These are phyloP conservation scores for Talaromyces sp. DNA, from an alignment of 2,329 filamentous ascomycete species.

Conservation along the genomic window DNA sequence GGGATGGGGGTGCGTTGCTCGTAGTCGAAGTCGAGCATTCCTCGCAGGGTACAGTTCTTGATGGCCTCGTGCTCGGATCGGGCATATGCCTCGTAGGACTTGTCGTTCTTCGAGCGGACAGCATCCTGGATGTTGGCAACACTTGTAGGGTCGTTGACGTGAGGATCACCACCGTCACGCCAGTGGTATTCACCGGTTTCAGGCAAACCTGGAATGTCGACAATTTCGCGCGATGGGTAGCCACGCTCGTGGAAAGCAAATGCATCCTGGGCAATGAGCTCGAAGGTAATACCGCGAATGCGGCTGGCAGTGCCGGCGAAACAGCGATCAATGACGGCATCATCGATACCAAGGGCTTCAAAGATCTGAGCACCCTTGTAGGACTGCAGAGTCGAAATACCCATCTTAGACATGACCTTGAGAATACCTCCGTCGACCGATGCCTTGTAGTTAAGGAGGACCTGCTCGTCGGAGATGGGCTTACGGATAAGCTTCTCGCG, in stretches of 20 bases:
- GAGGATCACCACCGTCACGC: constrained; percentile 91
- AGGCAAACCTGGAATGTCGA: constrained; percentile 70
- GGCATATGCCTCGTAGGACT: constrained; percentile 96
- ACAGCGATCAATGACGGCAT: constrained; percentile 85
- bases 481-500: constrained; percentile 88
- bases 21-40: constrained; percentile 93
- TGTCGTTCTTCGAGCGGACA: constrained; percentile 94
- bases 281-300: constrained; percentile 90
- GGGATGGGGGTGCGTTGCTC: constrained; percentile 78
- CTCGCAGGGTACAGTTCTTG: constrained; percentile 90
- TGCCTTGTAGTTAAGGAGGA: constrained; percentile 94
- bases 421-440: constrained; percentile 93
- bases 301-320: constrained; percentile 92
- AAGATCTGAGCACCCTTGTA: constrained; percentile 99
- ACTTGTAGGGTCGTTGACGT: constrained; percentile 89
- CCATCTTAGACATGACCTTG: constrained; percentile 99
- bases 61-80: constrained; percentile 91
- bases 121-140: constrained; percentile 98
- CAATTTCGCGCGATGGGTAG: constrained; percentile 73
- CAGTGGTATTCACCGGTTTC: constrained; percentile 98
- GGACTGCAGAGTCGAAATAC: constrained; percentile 89
- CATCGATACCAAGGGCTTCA: constrained; percentile 88
- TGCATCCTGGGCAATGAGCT: constrained; percentile 86
- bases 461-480: constrained; percentile 71
- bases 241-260: constrained; percentile 94